Base-by-base conservation (phyloP, 192 early-diverging fungal species). In the Backusella morwellensis region DNA sequence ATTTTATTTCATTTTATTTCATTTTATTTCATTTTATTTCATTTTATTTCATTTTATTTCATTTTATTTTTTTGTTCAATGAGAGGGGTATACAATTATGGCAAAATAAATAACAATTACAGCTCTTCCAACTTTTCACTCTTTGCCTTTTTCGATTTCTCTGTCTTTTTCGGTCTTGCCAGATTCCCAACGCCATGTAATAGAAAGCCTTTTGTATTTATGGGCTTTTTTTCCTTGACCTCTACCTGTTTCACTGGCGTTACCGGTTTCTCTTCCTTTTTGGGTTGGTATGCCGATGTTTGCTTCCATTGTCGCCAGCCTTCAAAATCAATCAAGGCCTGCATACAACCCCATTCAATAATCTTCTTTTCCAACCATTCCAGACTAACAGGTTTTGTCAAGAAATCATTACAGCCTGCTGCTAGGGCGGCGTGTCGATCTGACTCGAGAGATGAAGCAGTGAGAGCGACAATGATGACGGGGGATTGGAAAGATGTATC, bases 281-380 rank as follows among this genome's bases (percentile, higher is more conserved):
- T 72, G 23, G 41, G 70, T 75, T 19, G 56, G 29, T 63, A 63
- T 12, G 26, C 56, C 3, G 56, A 63, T 5, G 56, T 63, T 11
- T 11, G 56, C 29, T 88, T 90, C 89, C 89, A 88, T 32, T 78
- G 82, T 63, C 84, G 82, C 89, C 89, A 91, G 47, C 86, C 88
- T 34, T 94, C 92, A 73, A 94, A 92, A 80, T 97, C 95, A 71
- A 97, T 96, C 29, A 97, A 82, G 0, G 94, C 93, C 75, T 97
- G 95, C 92, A 97, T 97, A 77, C 92, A 92, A 1, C 95, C 95
- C 95, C 95, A 97, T 79, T 97, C 95, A 32, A 93, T 87, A 74
- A 97, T 93, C 84, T 96, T 96, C 54, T 90, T 88, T 80, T 91
- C 91, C 29, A 97, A 84, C 95, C 95, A 97, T 19, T 86, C 86